Evolutionary conservation across 1,139 yeast genomes (phyloP).

Genomic region (Geotrichum histeridarum): DNA sequence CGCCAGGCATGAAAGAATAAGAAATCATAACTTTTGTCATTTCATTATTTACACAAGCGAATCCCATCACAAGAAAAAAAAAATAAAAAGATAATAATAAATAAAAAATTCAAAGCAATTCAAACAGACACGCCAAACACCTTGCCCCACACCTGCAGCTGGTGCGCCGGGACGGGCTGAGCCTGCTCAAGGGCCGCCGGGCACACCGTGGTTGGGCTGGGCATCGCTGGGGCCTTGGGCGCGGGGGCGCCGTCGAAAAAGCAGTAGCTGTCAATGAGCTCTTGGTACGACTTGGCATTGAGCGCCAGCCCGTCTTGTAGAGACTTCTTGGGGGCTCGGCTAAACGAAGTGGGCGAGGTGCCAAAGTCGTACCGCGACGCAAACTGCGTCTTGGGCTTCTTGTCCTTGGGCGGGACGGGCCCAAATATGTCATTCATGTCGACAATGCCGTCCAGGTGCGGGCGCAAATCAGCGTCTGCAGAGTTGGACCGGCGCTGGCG

Average conservation of each 20-base stretch:
- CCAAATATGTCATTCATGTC: constrained; percentile 8
- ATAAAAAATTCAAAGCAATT: neutral
- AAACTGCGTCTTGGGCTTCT: constrained; percentile 19
- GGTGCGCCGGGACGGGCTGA: neutral
- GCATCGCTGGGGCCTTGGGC: neutral
- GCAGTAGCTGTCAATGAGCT: constrained; percentile 66
- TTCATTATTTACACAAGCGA: no score
- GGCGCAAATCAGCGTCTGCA: constrained; percentile 6
- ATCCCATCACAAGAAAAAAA: no score
- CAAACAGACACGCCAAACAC: neutral
- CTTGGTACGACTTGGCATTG: constrained; percentile 61
- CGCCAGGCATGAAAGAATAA: no score
- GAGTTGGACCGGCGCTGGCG: constrained; percentile 9
- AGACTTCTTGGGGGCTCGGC: constrained; percentile 11
- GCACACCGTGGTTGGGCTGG: neutral
- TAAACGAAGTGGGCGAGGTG: constrained; percentile 30
- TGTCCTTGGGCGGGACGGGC: neutral
- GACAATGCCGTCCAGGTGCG: constrained; percentile 11
- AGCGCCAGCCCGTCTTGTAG: constrained; percentile 32
- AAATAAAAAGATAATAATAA: neutral
- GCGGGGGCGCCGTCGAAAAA: constrained; percentile 43
- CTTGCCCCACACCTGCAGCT: neutral
- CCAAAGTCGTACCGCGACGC: constrained; percentile 40
- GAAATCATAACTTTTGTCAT: no score
- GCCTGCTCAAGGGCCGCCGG: neutral